Evolutionary conservation across 2,329 filamentous ascomycete species (phyloP).

Genomic region (Cladosporium cucumerinum): DNA sequence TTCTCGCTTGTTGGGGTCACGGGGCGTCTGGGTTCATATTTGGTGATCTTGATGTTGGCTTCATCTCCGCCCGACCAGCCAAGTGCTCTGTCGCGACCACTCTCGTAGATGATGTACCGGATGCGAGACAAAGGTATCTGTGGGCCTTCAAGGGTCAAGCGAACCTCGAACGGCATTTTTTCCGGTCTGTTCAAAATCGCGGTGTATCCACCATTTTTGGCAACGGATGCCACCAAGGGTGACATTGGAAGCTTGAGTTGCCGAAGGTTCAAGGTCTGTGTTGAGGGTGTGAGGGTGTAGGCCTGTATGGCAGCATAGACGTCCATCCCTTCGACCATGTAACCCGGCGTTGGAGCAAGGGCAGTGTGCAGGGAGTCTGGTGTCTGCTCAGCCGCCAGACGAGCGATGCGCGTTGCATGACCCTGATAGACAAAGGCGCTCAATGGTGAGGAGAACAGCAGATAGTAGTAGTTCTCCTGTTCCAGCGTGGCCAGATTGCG

Average conservation of each 20-base stretch:
- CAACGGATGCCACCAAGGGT: conserved; percentile 32
- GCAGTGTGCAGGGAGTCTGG: conserved; percentile 42
- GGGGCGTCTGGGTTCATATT: conserved; percentile 26
- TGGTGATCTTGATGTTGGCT: conserved; percentile 23
- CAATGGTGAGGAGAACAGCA: conserved; percentile 62
- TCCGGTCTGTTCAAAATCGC: conserved; percentile 27
- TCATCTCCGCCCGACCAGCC: conserved; percentile 31
- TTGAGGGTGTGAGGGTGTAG: conserved; percentile 52
- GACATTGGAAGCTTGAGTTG: conserved; percentile 36
- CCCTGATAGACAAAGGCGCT: conserved; percentile 61
- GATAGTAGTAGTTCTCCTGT: conserved; percentile 62
- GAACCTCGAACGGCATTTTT: conserved; percentile 33
- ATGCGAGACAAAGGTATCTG: conserved; percentile 27
- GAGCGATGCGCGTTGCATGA: conserved; percentile 52
- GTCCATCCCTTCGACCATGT: conserved; percentile 48
- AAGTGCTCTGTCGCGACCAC: conserved; percentile 24
- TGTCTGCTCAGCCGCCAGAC: conserved; percentile 43
- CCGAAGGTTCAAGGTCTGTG: conserved; percentile 35
- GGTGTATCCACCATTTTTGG: conserved; percentile 37
- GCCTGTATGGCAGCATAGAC: conserved; percentile 39
- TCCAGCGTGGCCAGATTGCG: conserved; percentile 63
- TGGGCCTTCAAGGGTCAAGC: conserved; percentile 34
- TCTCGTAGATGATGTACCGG: conserved; percentile 27
- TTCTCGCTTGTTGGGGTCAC: neutral
- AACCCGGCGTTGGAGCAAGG: conserved; percentile 42